Conservation (phyloP, 805 yeast species). For the Ogataea ganodermae region DNA sequence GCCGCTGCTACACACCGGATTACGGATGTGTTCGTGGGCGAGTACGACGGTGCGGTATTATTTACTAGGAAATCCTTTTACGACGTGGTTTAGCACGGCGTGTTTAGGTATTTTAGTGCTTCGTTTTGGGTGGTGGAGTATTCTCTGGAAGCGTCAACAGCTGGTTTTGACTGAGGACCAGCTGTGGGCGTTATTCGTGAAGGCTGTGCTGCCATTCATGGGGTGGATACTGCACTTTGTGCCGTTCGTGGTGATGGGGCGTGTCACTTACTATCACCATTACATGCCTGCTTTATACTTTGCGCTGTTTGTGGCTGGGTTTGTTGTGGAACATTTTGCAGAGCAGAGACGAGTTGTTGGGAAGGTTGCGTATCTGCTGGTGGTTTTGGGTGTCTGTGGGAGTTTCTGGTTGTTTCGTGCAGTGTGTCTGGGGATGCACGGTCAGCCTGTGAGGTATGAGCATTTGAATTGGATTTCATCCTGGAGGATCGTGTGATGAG, state of each 20-base stretch:
- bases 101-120: constrained; percentile 47
- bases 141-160: constrained; percentile 72
- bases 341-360: constrained; percentile 30
- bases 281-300: constrained; percentile 83
- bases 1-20: constrained; percentile 69
- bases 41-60: constrained; percentile 56
- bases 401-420: constrained; percentile 64
- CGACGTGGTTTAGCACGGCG: constrained; percentile 61
- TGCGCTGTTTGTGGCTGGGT: constrained; percentile 60
- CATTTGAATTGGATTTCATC: constrained; percentile 48
- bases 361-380: constrained; percentile 40
- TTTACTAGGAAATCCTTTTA: constrained; percentile 65
- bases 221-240: constrained; percentile 80
- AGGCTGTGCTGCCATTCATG: constrained; percentile 75
- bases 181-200: constrained; percentile 44
- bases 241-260: constrained; percentile 79
- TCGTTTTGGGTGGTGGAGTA: constrained; percentile 39
- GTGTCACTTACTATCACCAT: constrained; percentile 86
- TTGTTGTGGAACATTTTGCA: constrained; percentile 51
- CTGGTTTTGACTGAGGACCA: constrained; percentile 37
- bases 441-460: constrained; percentile 41
- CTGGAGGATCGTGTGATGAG: constrained; percentile 14
- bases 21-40: constrained; percentile 79
- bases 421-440: constrained; percentile 67
- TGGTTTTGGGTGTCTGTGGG: constrained; percentile 47